phyloP scores from a whole-genome alignment of 2,329 filamentous ascomycete genomes.

The Chalaropsis thielavioides region DNA sequence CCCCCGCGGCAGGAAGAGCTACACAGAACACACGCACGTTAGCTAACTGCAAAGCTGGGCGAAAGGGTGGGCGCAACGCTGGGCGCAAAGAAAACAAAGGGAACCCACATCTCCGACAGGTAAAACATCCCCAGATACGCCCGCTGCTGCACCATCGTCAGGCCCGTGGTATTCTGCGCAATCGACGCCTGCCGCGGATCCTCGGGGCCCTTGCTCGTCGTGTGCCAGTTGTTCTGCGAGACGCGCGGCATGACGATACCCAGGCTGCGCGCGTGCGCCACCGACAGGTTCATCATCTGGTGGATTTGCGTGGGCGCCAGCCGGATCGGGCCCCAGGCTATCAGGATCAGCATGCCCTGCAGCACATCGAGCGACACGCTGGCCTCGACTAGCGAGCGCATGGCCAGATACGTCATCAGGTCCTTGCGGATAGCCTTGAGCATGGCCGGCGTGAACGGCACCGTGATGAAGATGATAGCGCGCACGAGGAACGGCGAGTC shows the following conservation, averaged over 20 bases:
- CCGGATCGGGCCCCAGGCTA: slow-evolving; percentile 30
- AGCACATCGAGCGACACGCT: slow-evolving; percentile 31
- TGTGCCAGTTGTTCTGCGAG: slow-evolving; percentile 18
- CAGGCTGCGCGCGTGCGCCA: slow-evolving; percentile 31
- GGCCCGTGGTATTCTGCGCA: slow-evolving; percentile 10
- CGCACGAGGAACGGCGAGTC: slow-evolving; percentile 29
- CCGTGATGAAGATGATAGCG: slow-evolving; percentile 27
- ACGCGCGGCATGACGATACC: slow-evolving; percentile 23
- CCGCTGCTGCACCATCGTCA: slow-evolving; percentile 26
- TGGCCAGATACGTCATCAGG: slow-evolving; percentile 29
- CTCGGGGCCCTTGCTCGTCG: slow-evolving; percentile 14
- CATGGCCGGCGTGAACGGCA: slow-evolving; percentile 22
- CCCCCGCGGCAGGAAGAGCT: slow-evolving; percentile 16
- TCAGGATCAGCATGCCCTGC: slow-evolving; percentile 32
- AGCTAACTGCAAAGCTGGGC: not conserved
- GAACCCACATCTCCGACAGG: slow-evolving; percentile 27
- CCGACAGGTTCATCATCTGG: slow-evolving; percentile 27
- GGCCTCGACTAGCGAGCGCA: slow-evolving; percentile 30
- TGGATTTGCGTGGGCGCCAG: slow-evolving; percentile 14
- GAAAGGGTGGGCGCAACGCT: not conserved
- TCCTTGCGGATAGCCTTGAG: slow-evolving; percentile 30
- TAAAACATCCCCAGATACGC: slow-evolving; percentile 29
- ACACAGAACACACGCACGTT: not conserved
- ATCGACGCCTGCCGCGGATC: slow-evolving; percentile 16
- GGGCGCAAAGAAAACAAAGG: not conserved